phyloP scores from a whole-genome alignment of 1,284 basidiomycete species.

The Marasmius fiardii region DNA sequence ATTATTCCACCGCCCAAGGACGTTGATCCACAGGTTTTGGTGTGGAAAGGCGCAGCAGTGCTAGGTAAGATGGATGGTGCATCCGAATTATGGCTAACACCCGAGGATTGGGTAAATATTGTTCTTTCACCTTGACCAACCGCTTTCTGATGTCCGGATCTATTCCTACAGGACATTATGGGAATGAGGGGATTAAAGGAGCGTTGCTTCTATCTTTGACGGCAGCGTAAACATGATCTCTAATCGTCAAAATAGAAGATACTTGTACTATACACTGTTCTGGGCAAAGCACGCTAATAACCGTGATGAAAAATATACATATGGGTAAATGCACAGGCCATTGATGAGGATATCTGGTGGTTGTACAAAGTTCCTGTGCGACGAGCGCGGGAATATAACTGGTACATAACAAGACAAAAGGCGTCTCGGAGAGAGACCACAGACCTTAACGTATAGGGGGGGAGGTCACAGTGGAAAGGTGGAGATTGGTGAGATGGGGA shows the following conservation, averaged over 20 bases:
- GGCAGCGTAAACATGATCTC: neutral
- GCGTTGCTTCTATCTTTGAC: conserved; percentile 69
- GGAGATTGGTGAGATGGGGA: neutral
- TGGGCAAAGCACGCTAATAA: neutral
- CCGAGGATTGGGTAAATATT: conserved; percentile 77
- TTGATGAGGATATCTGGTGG: neutral
- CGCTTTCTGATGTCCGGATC: conserved; percentile 10
- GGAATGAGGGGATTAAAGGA: conserved; percentile 80
- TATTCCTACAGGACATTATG: conserved; percentile 54
- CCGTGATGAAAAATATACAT: neutral
- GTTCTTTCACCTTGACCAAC: conserved; percentile 8
- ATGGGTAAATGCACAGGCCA: neutral
- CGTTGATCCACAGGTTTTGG: conserved; percentile 85
- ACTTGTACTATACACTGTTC: neutral
- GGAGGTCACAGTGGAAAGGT: neutral
- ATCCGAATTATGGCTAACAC: conserved; percentile 86
- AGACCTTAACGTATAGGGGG: neutral
- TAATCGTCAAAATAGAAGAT: neutral
- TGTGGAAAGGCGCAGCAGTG: conserved; percentile 96
- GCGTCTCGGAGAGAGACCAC: neutral
- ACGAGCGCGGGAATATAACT: neutral
- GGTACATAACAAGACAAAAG: neutral
- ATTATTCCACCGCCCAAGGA: conserved; percentile 93
- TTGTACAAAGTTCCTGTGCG: conserved; percentile 6
- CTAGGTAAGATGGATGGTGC: conserved; percentile 90